Evolutionary conservation across 495 filamentous ascomycete species (phyloP).

Genomic region (Xylaria nigripes): DNA sequence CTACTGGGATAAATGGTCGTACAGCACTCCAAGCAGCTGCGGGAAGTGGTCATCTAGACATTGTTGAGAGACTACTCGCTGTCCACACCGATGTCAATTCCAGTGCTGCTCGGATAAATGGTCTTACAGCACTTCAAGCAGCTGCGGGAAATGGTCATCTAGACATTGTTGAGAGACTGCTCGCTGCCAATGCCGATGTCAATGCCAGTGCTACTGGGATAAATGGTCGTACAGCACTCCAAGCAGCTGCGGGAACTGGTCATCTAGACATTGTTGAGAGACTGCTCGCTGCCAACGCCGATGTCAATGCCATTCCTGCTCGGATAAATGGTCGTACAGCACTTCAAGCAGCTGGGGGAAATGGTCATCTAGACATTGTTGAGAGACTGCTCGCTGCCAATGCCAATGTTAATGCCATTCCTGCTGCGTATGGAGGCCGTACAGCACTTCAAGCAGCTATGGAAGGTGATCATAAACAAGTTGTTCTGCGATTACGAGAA

Average conservation of each 20-base stretch:
- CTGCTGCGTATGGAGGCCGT: not conserved
- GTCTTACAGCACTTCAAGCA: not conserved
- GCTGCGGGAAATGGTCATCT: not conserved
- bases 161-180: not conserved
- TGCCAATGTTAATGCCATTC: not conserved
- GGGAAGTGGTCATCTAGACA: too few relatives aligned
- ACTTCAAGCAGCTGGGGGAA: not conserved
- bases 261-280: not conserved
- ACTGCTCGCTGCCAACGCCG: not conserved
- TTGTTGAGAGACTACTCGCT: not conserved
- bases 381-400: not conserved
- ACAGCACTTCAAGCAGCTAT: not conserved
- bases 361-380: not conserved
- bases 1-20: not conserved
- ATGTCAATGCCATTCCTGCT: not conserved
- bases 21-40: too few relatives aligned
- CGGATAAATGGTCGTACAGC: not conserved
- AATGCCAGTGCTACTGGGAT: not conserved
- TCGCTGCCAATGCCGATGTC: not conserved
- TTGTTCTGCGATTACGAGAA: not conserved
- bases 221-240: not conserved
- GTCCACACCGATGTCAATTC: not conserved
- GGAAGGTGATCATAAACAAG: not conserved
- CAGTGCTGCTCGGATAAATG: not conserved
- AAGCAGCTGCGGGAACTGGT: not conserved